These are phyloP conservation scores for Torulaspora pretoriensis DNA, from an alignment of 1,139 yeast species.

Conservation along the genomic window DNA sequence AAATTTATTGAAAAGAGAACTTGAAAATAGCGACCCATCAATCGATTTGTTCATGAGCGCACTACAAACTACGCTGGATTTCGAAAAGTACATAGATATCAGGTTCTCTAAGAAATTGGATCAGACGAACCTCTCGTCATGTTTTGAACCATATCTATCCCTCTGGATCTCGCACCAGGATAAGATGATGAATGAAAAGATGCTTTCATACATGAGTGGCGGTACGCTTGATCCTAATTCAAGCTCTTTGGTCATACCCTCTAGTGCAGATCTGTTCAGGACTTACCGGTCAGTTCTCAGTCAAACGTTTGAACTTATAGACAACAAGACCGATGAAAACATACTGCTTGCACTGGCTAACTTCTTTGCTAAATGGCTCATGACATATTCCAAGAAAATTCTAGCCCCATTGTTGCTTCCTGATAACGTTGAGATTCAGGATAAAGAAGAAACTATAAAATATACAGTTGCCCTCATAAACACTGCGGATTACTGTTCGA, in stretches of 20 bases:
- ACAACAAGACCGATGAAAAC: conserved; percentile 26
- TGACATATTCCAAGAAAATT: conserved; percentile 59
- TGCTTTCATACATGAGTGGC: conserved; percentile 54
- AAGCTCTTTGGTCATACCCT: conserved; percentile 63
- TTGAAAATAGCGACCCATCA: conserved; percentile 28
- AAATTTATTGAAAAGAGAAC: conserved; percentile 41
- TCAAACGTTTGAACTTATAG: conserved; percentile 66
- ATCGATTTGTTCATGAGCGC: conserved; percentile 59
- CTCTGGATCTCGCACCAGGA: conserved; percentile 91
- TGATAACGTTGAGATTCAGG: conserved; percentile 35
- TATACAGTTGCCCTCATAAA: conserved; percentile 71
- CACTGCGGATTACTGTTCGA: conserved; percentile 84
- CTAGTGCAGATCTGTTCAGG: conserved; percentile 84
- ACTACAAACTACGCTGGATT: conserved; percentile 64
- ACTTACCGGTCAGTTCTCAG: conserved; percentile 65
- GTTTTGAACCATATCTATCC: conserved; percentile 79
- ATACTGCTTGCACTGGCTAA: conserved; percentile 43
- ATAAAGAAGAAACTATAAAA: conserved; percentile 54
- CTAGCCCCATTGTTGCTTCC: conserved; percentile 55
- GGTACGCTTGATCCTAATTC: conserved; percentile 39
- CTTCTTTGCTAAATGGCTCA: conserved; percentile 64
- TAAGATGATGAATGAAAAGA: conserved; percentile 52
- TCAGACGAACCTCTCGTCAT: conserved; percentile 55
- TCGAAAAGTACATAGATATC: conserved; percentile 67
- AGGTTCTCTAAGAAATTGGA: conserved; percentile 43